Conservation (phyloP, 192 early-diverging fungal genomes). For the Coemansia sp. region DNA sequence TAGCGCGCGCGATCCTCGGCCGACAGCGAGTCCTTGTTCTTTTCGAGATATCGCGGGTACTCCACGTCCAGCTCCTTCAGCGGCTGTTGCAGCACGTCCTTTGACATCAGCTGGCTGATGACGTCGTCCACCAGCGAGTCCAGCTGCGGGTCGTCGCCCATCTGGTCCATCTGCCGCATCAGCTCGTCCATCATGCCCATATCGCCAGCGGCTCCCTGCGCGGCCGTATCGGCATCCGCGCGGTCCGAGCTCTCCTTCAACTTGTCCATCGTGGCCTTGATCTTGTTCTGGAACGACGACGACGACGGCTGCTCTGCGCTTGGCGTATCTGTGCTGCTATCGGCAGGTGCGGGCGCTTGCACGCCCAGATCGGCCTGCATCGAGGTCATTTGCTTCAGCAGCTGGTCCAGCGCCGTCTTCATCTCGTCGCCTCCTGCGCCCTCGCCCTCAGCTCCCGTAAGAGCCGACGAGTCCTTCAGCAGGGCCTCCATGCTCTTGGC, state of each 20-base stretch:
- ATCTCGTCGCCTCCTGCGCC: constrained; percentile 52
- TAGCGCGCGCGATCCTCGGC: constrained; percentile 72
- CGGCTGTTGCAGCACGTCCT: constrained; percentile 92
- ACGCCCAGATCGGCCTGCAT: constrained; percentile 50
- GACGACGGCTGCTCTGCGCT: background rate
- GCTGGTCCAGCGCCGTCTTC: constrained; percentile 69
- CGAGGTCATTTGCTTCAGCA: constrained; percentile 61
- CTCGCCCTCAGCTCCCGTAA: constrained; percentile 4
- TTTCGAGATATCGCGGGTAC: constrained; percentile 86
- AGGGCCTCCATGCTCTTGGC: constrained; percentile 75
- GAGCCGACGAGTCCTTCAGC: constrained; percentile 30
- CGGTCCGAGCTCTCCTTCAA: constrained; percentile 79
- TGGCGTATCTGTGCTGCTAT: background rate
- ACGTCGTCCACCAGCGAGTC: constrained; percentile 82
- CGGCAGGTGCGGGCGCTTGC: background rate
- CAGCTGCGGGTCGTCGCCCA: constrained; percentile 74
- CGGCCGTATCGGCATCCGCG: constrained; percentile 64
- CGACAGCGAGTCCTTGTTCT: constrained; percentile 69
- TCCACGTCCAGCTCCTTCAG: constrained; percentile 83
- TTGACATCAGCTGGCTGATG: constrained; percentile 88
- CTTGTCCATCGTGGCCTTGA: constrained; percentile 86
- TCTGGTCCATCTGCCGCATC: constrained; percentile 75
- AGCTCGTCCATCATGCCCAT: constrained; percentile 83
- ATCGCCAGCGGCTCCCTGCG: constrained; percentile 44
- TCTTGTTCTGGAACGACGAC: constrained; percentile 79